Percentiles rank a stretch among this genome's conserved stretches.
These are phyloP conservation scores for Aspergillus cavernicola DNA, from an alignment of 495 filamentous ascomycete species.

Conservation along the genomic window DNA sequence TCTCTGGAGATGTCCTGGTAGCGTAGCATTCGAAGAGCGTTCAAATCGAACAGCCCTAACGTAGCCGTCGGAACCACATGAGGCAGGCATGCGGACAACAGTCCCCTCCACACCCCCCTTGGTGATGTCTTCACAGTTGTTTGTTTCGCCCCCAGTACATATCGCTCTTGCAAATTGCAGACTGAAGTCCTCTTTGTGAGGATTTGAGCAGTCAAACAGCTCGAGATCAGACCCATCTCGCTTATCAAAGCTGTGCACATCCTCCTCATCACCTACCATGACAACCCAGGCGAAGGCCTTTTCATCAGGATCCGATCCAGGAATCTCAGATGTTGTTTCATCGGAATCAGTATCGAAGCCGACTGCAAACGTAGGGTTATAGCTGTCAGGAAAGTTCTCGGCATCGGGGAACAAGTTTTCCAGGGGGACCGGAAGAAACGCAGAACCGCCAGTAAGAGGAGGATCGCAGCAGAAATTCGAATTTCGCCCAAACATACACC, in stretches of 20 bases:
- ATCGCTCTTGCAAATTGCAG: neutral
- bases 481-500: neutral
- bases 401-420: slow-evolving; percentile 1
- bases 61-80: neutral
- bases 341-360: neutral
- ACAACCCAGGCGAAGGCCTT: neutral
- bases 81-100: neutral
- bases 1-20: neutral
- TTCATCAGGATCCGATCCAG: neutral
- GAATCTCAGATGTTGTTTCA: neutral
- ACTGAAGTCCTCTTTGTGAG: neutral
- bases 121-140: neutral
- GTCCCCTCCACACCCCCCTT: neutral
- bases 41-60: slow-evolving; percentile 1
- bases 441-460: neutral
- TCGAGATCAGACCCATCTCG: slow-evolving; percentile 1
- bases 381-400: neutral
- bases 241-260: slow-evolving; percentile 2
- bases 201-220: neutral
- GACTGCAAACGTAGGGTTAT: neutral
- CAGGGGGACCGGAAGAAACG: slow-evolving; percentile 1
- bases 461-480: neutral
- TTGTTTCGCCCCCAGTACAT: neutral
- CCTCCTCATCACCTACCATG: neutral
- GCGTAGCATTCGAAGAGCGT: neutral